Evolutionary conservation across 2,329 filamentous ascomycete species (phyloP).

Genomic region (Calonectria hongkongensis): DNA sequence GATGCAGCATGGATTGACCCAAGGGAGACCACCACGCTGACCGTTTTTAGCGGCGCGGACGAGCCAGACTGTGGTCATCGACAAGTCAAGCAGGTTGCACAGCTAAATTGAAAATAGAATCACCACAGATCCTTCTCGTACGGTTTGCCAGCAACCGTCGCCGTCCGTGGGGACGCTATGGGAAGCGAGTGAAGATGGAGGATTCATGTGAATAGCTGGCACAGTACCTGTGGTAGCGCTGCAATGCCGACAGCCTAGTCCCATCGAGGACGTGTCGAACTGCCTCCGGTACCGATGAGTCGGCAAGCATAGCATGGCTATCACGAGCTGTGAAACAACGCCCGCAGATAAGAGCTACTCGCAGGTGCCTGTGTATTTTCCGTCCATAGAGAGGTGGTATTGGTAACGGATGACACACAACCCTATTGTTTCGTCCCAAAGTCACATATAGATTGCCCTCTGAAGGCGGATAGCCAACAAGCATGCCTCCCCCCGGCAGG

Average conservation of each 20-base stretch:
- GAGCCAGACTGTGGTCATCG: constrained; percentile 33
- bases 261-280: constrained; percentile 1
- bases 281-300: constrained; percentile 3
- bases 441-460: constrained; percentile 35
- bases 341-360: constrained; percentile 31
- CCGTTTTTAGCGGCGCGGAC: constrained; percentile 32
- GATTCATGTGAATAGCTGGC: neutral
- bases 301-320: neutral
- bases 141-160: neutral
- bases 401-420: constrained; percentile 29
- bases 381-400: constrained; percentile 16
- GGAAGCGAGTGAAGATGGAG: neutral
- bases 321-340: constrained; percentile 36
- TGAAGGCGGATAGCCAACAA: constrained; percentile 18
- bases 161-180: neutral
- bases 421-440: constrained; percentile 24
- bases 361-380: constrained; percentile 18
- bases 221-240: neutral
- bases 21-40: constrained; percentile 35
- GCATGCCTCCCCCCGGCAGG: constrained; percentile 22
- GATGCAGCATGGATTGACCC: constrained; percentile 31
- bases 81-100: constrained; percentile 7
- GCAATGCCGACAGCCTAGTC: neutral
- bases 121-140: constrained; percentile 17
- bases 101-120: constrained; percentile 25